These are phyloP conservation scores for Malassezia brasiliensis DNA, from an alignment of 1,284 basidiomycete genomes.

Conservation along the genomic window DNA sequence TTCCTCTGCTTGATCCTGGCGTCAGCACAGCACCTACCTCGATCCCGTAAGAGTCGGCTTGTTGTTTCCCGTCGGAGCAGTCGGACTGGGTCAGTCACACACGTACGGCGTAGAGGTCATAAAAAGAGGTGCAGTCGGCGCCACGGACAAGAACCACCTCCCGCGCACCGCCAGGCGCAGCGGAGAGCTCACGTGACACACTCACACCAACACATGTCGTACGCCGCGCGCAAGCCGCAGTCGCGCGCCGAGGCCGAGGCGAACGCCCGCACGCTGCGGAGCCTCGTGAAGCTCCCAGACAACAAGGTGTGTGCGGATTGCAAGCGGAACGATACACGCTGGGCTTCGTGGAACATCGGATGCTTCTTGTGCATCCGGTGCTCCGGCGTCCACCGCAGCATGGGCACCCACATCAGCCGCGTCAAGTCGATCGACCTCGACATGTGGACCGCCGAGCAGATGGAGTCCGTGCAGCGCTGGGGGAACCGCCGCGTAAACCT, in stretches of 20 bases:
- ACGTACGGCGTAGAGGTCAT: slow-evolving; percentile 24
- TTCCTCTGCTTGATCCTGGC: slow-evolving; percentile 21
- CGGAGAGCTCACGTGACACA: background rate
- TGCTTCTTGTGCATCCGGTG: slow-evolving; percentile 92
- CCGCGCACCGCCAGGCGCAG: background rate
- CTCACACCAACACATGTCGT: slow-evolving; percentile 27
- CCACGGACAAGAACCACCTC: background rate
- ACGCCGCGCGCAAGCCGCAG: slow-evolving; percentile 27
- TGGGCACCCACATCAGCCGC: slow-evolving; percentile 71
- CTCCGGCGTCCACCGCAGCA: slow-evolving; percentile 92
- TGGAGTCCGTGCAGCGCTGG: slow-evolving; percentile 71
- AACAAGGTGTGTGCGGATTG: slow-evolving; percentile 69
- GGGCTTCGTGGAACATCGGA: slow-evolving; percentile 96
- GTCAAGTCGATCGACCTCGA: slow-evolving; percentile 97
- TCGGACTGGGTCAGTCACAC: slow-evolving; percentile 4
- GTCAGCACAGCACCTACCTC: background rate
- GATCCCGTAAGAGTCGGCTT: slow-evolving; percentile 52
- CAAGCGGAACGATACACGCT: slow-evolving; percentile 64
- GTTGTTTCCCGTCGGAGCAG: slow-evolving; percentile 22
- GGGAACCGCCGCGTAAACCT: slow-evolving; percentile 82
- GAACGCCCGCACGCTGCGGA: slow-evolving; percentile 37
- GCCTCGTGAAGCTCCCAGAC: slow-evolving; percentile 57
- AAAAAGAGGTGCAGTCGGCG: background rate
- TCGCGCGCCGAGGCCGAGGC: slow-evolving; percentile 44
- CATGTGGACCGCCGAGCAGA: slow-evolving; percentile 94